A percentile compares a stretch with the other conserved stretches of the same genome.
phyloP scores from a whole-genome alignment of 129 eudicot genomes.

The Artemisia annua region DNA sequence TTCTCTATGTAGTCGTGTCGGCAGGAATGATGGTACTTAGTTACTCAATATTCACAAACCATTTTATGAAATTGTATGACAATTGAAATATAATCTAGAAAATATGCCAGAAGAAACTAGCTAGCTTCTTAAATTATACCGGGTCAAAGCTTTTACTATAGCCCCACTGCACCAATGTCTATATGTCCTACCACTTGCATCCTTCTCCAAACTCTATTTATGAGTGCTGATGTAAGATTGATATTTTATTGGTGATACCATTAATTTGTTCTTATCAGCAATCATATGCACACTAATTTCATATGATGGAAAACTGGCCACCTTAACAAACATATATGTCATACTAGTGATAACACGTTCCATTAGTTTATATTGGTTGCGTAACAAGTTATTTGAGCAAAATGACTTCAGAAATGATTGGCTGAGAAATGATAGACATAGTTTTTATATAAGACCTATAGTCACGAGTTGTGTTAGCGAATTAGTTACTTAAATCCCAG shows the following conservation, averaged over 20 bases:
- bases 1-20: constrained; percentile 13
- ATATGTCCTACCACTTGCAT: constrained; percentile 32
- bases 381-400: no score
- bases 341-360: neutral
- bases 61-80: constrained; percentile 7
- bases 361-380: neutral
- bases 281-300: neutral
- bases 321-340: neutral
- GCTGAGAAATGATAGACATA: no score
- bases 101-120: constrained; percentile 17
- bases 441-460: no score
- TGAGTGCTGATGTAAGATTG: constrained; percentile 18
- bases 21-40: constrained; percentile 17
- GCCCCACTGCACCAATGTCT: constrained; percentile 24
- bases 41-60: constrained; percentile 17
- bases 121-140: constrained; percentile 2
- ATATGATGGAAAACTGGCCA: neutral
- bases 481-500: no score
- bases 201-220: constrained; percentile 30
- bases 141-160: constrained; percentile 27
- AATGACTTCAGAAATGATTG: no score
- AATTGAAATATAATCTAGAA: neutral
- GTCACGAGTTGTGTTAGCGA: no score
- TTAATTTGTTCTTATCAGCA: constrained; percentile 9
- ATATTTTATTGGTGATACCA: neutral